phyloP scores from a whole-genome alignment of 2,329 filamentous ascomycete species.

The Pseudocercospora cruenta region DNA sequence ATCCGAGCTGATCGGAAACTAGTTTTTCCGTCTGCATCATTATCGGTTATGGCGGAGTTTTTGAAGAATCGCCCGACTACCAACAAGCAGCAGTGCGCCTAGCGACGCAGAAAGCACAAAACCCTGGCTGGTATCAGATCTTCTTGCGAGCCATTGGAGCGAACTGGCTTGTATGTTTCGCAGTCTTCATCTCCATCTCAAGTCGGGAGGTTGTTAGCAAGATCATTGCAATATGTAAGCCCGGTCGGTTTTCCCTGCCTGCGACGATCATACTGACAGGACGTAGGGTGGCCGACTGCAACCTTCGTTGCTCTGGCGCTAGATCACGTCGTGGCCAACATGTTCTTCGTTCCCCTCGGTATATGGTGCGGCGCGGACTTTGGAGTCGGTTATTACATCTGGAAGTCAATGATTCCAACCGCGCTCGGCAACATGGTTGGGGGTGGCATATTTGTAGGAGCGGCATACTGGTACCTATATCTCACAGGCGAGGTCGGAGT shows the following conservation, averaged over 20 bases:
- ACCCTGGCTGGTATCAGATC: constrained; percentile 55
- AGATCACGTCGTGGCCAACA: constrained; percentile 62
- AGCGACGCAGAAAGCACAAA: constrained; percentile 53
- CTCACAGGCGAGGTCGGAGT: constrained; percentile 32
- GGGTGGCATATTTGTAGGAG: constrained; percentile 65
- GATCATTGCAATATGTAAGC: constrained; percentile 53
- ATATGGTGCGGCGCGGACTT: constrained; percentile 56
- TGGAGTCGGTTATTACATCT: constrained; percentile 58
- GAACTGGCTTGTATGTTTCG: constrained; percentile 62
- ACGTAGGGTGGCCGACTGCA: constrained; percentile 54
- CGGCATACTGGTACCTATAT: constrained; percentile 51
- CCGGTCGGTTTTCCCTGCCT: too few relatives aligned
- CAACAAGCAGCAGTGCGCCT: constrained; percentile 50
- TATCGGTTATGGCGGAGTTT: constrained; percentile 36
- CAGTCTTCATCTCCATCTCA: constrained; percentile 53
- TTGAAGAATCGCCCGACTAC: constrained; percentile 45
- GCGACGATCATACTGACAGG: constrained; percentile 28
- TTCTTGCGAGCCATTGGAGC: constrained; percentile 57
- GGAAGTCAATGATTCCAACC: constrained; percentile 60
- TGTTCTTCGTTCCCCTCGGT: constrained; percentile 51
- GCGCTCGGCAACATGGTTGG: constrained; percentile 59
- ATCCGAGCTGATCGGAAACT: not conserved
- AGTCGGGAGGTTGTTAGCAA: constrained; percentile 57
- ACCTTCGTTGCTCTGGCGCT: constrained; percentile 53
- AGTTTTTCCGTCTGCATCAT: constrained; percentile 36